phyloP scores from a whole-genome alignment of 176 grass and related monocot species.

The maize (Zea mays) region DNA sequence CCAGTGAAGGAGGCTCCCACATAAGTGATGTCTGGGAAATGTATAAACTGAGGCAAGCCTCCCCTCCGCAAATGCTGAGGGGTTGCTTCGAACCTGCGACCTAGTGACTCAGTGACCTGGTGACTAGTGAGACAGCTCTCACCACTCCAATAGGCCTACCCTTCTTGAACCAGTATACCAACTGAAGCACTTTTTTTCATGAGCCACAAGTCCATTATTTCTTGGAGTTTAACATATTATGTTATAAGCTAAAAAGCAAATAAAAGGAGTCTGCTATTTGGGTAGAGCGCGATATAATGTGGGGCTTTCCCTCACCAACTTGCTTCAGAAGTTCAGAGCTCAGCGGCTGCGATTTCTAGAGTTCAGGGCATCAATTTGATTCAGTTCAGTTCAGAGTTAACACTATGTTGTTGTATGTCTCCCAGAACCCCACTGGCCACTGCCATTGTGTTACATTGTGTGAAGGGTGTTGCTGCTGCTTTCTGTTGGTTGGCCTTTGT shows the following conservation, averaged over 20 bases:
- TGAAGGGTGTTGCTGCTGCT: neutral
- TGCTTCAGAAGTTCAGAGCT: neutral
- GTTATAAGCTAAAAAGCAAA: constrained; percentile 9
- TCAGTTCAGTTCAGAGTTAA: neutral
- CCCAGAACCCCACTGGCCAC: too few relatives aligned
- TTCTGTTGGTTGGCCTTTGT: neutral
- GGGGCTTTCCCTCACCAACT: neutral
- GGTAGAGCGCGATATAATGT: constrained; percentile 7
- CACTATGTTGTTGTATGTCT: neutral
- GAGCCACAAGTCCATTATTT: neutral
- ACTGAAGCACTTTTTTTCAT: constrained; percentile 17
- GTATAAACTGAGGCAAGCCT: too few relatives aligned
- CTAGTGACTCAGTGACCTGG: too few relatives aligned
- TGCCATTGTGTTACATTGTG: neutral
- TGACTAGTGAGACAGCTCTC: too few relatives aligned
- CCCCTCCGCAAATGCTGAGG: too few relatives aligned
- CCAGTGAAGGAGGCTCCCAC: too few relatives aligned
- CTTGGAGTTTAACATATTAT: constrained; percentile 7
- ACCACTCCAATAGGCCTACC: too few relatives aligned
- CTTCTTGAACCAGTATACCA: neutral
- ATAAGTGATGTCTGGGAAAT: too few relatives aligned
- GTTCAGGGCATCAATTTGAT: neutral
- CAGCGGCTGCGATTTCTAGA: neutral
- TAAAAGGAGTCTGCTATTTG: constrained; percentile 1
- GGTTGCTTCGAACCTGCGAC: too few relatives aligned